phyloP scores from a whole-genome alignment of 1,284 basidiomycete genomes.

The Fomes fomentarius region DNA sequence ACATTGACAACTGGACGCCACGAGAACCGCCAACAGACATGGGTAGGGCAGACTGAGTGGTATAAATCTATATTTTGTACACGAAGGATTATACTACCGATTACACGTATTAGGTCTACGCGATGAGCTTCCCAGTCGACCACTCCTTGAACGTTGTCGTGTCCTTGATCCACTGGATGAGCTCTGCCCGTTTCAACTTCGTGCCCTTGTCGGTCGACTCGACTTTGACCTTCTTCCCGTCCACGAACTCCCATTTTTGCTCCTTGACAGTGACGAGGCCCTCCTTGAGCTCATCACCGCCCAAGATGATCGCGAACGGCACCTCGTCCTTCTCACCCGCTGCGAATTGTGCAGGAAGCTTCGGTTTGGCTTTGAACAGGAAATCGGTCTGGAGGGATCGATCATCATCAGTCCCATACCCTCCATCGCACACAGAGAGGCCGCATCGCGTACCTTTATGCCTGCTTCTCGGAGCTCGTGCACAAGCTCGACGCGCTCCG shows the following conservation, averaged over 20 bases:
- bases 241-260: constrained; percentile 82
- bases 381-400: constrained; percentile 77
- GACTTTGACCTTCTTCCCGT: constrained; percentile 74
- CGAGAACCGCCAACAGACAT: neutral
- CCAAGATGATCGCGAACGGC: constrained; percentile 91
- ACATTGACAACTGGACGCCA: neutral
- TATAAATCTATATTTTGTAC: constrained; percentile 12
- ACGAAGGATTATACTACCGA: constrained; percentile 13
- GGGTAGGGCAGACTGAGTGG: neutral
- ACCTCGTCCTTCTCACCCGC: constrained; percentile 92
- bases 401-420: too few species aligned
- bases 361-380: constrained; percentile 92
- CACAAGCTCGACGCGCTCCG: constrained; percentile 85
- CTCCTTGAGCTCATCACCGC: constrained; percentile 82
- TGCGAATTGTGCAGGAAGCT: constrained; percentile 85
- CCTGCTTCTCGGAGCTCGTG: constrained; percentile 86
- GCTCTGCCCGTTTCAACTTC: constrained; percentile 67
- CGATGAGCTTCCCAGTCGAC: constrained; percentile 42
- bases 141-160: constrained; percentile 52
- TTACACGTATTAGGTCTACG: constrained; percentile 1
- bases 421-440: too few species aligned
- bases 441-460: constrained; percentile 82
- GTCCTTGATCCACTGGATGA: constrained; percentile 71
- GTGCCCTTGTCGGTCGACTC: constrained; percentile 68
- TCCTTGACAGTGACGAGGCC: constrained; percentile 92